phyloP scores from a whole-genome alignment of 768 basidiomycete species.

The Rhodotorula kratochvilovae region DNA sequence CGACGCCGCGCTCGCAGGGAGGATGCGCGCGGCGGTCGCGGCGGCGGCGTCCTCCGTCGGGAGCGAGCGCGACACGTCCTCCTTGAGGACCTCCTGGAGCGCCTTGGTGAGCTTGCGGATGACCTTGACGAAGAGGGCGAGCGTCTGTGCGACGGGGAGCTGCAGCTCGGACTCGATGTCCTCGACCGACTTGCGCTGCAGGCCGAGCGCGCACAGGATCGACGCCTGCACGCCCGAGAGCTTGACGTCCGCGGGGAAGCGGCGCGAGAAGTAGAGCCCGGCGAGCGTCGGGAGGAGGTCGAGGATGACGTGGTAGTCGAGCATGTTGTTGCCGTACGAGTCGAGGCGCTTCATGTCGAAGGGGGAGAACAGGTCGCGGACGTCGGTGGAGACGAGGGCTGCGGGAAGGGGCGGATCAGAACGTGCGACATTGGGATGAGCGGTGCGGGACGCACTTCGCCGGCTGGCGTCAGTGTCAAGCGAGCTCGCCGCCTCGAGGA shows the following conservation, averaged over 20 bases:
- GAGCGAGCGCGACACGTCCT: slow-evolving; percentile 37
- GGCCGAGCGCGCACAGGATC: slow-evolving; percentile 79
- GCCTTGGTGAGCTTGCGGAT: slow-evolving; percentile 68
- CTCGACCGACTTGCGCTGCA: slow-evolving; percentile 84
- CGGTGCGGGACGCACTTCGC: slow-evolving; percentile 16
- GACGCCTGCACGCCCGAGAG: slow-evolving; percentile 86
- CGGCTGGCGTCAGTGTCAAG: slow-evolving; percentile 35
- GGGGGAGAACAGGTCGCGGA: slow-evolving; percentile 67
- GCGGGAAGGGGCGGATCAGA: slow-evolving; percentile 53
- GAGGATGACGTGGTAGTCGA: slow-evolving; percentile 93
- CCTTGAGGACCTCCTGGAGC: slow-evolving; percentile 44
- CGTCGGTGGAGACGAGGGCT: slow-evolving; percentile 56
- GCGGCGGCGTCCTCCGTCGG: slow-evolving; percentile 28
- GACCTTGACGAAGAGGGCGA: slow-evolving; percentile 87
- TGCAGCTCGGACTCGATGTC: slow-evolving; percentile 77
- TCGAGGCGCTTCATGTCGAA: slow-evolving; percentile 95
- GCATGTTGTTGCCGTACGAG: slow-evolving; percentile 82
- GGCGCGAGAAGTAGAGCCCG: slow-evolving; percentile 72
- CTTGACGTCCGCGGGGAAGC: slow-evolving; percentile 58
- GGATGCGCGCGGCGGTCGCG: slow-evolving; percentile 1
- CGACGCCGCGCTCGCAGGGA: neutral
- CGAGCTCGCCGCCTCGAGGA: slow-evolving; percentile 75
- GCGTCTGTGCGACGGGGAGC: slow-evolving; percentile 75
- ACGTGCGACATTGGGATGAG: slow-evolving; percentile 28
- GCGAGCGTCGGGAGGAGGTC: slow-evolving; percentile 81